Evolutionary conservation across 257 asterid species (phyloP), one percentile per base, ranked within the genome.

Genomic region (Solanum dulcamara): DNA sequence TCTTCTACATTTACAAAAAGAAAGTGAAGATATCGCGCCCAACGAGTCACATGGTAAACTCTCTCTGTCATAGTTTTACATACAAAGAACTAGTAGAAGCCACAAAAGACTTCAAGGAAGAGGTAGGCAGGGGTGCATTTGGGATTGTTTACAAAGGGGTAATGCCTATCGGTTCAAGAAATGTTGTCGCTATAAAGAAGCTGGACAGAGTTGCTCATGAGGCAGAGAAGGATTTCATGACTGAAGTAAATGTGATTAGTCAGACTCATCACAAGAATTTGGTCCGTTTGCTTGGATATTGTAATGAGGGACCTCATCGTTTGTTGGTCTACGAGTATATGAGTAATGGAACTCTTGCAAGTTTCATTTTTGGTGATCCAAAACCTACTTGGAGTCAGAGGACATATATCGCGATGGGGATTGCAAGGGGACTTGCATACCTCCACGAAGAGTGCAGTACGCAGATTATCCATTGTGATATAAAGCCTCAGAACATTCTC

Each of bases 231-330:
- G 97, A 93, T 53, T 92, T 93, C 90, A 87, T 64, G 37, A 88
- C 94, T 2, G 97, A 93, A 85, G 91, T 93, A 20, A 87, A 88
- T 14, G 90, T 82, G 33, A 91, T 93, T 4, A 91, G 95, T 10
- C 90, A 87, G 20, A 94, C 92, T 22, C 93, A 91, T 84, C 95
- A 94, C 88, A 94, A 94, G 90, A 91, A 93, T 81, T 38, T 93
- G 86, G 96, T 92, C 35, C 85, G 86, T 2, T 74, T 94, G 42
- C 59, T 94, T 6, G 98, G 98, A 9, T 92, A 85, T 85, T 91
- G 93, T 70, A 80, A 90, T 3, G 92, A 92, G 48, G 94, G 92
- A 48, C 28, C 88, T 67, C 83, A 89, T 2, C 92, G 92, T 37
- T 37, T 90, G 80, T 79, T 91, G 20, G 92, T 91, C 1, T 91